Base-by-base conservation (phyloP, 352 stramenopile species). In the Globisporangium parvum region DNA sequence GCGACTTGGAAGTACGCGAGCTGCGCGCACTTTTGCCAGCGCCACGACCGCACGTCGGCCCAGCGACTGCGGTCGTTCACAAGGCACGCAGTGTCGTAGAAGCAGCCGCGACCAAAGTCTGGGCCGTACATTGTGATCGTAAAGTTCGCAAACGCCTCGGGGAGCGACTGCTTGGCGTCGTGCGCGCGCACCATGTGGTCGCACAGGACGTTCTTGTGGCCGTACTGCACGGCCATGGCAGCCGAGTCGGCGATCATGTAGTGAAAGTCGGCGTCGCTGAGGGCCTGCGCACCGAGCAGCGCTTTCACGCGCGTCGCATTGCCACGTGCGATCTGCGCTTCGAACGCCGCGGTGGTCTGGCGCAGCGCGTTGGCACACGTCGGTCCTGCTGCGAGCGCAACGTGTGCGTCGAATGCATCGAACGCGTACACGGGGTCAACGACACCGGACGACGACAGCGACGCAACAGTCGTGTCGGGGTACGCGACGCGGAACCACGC, bases 241-340 rank as follows among this genome's bases (percentile, higher is more conserved):
- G 85, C 85, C 20, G 83, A 67, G 61, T 95, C 85, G 9, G 85
- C 85, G 48, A 95, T 71, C 87, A 96, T 96, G 69, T 96, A 96
- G 66, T 91, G 91, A 61, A 96, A 96, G 55, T 95, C 85, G 15
- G 71, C 65, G 31, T 91, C 78, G 9, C 52, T 66, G 31, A 95
- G 62, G 12, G 61, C 69, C 28, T 83, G 41, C 1, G 80, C 80
- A 15, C 85, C 80, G 31, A 96, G 71, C 12, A 94, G 57, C 23
- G 37, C 59, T 53, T 90, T 90, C 47, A 88, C 82, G 12, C 44
- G 58, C 10, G 80, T 85, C 35, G 58, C 71, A 46, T 85, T 88
- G 28, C 67, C 70, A 21, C 61, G 55, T 0, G 44, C 37, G 39
- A 95, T 74, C 51, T 84, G 69, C 15, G 67, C 63, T 44, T 94